A percentile compares a stretch with the other conserved stretches of the same genome.
phyloP scores from a whole-genome alignment of 1,284 basidiomycete genomes.

The Pascua sp. region DNA sequence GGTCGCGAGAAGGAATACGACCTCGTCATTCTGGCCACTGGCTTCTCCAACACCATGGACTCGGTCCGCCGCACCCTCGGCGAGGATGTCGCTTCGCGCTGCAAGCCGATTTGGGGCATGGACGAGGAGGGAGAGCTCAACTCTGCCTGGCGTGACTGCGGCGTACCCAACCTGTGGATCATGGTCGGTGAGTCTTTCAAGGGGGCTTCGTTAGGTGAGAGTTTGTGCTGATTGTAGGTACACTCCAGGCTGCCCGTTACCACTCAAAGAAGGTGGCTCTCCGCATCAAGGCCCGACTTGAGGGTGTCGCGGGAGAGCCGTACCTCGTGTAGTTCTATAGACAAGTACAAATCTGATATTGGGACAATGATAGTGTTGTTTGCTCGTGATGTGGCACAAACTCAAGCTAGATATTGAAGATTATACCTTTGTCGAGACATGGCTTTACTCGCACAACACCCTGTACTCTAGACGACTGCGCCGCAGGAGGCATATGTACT shows the following conservation, averaged over 20 bases:
- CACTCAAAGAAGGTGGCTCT: slow-evolving; percentile 32
- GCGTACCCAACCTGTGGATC: slow-evolving; percentile 57
- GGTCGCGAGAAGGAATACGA: slow-evolving; percentile 58
- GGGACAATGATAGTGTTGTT: too few species aligned
- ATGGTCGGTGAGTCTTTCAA: slow-evolving; percentile 52
- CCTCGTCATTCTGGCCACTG: slow-evolving; percentile 64
- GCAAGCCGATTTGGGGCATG: slow-evolving; percentile 58
- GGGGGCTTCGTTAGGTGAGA: too few species aligned
- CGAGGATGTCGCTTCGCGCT: slow-evolving; percentile 53
- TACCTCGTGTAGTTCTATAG: slow-evolving; percentile 15
- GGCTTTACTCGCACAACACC: too few species aligned
- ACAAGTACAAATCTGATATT: too few species aligned
- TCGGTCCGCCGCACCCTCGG: slow-evolving; percentile 50
- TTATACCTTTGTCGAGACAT: too few species aligned
- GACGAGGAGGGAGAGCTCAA: slow-evolving; percentile 60
- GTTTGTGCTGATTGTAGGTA: slow-evolving; percentile 11
- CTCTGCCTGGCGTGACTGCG: slow-evolving; percentile 55
- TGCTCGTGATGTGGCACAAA: too few species aligned
- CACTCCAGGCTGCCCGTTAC: slow-evolving; percentile 22
- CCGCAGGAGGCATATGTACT: too few species aligned
- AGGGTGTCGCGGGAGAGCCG: slow-evolving; percentile 21
- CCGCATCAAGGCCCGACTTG: slow-evolving; percentile 28
- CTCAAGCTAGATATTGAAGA: too few species aligned
- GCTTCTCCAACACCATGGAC: slow-evolving; percentile 49
- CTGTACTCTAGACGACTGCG: too few species aligned